phyloP scores from a whole-genome alignment of 441 rosid species.

The Pelargonium cotyledonis region DNA sequence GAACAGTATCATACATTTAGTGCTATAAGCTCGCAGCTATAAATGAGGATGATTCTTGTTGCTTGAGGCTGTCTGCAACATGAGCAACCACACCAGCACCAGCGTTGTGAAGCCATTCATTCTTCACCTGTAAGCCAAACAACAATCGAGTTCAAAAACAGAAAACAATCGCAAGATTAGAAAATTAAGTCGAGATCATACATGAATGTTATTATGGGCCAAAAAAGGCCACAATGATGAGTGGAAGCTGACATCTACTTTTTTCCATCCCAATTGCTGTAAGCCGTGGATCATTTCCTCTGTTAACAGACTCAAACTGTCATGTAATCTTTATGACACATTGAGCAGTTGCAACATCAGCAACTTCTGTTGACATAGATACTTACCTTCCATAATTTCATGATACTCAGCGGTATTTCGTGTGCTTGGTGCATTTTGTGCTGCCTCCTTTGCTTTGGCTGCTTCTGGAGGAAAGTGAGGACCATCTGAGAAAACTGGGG shows the following conservation, averaged over 20 bases:
- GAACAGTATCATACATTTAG: no score
- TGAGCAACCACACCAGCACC: slow-evolving; percentile 87
- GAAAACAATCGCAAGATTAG: not conserved
- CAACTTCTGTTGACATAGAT: not conserved
- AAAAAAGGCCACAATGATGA: slow-evolving; percentile 85
- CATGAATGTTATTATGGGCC: slow-evolving; percentile 95
- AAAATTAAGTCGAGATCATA: slow-evolving; percentile 17
- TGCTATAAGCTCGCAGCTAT: slow-evolving; percentile 58
- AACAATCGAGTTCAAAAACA: not conserved
- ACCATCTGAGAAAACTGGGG: slow-evolving; percentile 70
- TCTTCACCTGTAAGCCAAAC: slow-evolving; percentile 54
- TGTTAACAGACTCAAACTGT: slow-evolving; percentile 29
- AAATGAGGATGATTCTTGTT: slow-evolving; percentile 53
- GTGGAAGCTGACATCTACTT: slow-evolving; percentile 93
- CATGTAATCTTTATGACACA: not conserved
- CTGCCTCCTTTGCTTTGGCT: slow-evolving; percentile 81
- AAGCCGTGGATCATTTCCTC: slow-evolving; percentile 88
- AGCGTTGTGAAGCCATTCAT: slow-evolving; percentile 77
- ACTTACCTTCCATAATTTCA: slow-evolving; percentile 77
- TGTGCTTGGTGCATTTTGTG: slow-evolving; percentile 58
- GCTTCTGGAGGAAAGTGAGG: slow-evolving; percentile 84
- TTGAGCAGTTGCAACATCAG: not conserved
- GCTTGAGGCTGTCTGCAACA: slow-evolving; percentile 86
- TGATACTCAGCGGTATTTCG: slow-evolving; percentile 64
- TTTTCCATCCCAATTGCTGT: slow-evolving; percentile 87